A percentile compares a stretch with the other conserved stretches of the same genome.
These are phyloP conservation scores for Pholiota conissans DNA, from an alignment of 768 basidiomycete species.

Conservation along the genomic window DNA sequence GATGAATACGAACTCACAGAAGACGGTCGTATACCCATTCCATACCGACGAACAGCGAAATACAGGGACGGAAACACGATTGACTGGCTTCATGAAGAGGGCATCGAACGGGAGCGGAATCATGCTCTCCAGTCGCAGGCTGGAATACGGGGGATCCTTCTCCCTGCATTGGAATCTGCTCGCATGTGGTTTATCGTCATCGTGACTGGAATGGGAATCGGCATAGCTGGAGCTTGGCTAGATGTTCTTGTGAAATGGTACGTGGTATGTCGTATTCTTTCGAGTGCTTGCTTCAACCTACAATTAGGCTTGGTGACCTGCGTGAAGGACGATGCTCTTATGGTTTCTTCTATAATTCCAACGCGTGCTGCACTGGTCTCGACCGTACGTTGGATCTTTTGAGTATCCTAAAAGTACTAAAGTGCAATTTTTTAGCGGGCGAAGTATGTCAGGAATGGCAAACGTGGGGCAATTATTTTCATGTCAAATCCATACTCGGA, in stretches of 20 bases:
- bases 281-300: neutral
- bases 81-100: slow-evolving; percentile 70
- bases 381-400: slow-evolving; percentile 42
- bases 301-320: slow-evolving; percentile 62
- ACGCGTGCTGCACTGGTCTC: slow-evolving; percentile 68
- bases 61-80: slow-evolving; percentile 65
- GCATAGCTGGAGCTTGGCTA: slow-evolving; percentile 68
- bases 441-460: slow-evolving; percentile 68
- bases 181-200: slow-evolving; percentile 71
- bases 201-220: slow-evolving; percentile 64
- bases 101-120: slow-evolving; percentile 57
- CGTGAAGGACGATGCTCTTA: slow-evolving; percentile 68
- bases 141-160: slow-evolving; percentile 56
- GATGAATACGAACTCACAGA: slow-evolving; percentile 49
- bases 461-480: slow-evolving; percentile 64
- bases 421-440: slow-evolving; percentile 44
- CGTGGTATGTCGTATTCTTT: slow-evolving; percentile 14
- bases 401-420: slow-evolving; percentile 6
- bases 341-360: slow-evolving; percentile 72
- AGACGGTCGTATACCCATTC: slow-evolving; percentile 35
- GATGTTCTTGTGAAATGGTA: slow-evolving; percentile 78
- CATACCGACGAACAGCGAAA: slow-evolving; percentile 29
- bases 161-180: slow-evolving; percentile 55
- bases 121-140: slow-evolving; percentile 47
- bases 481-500: slow-evolving; percentile 53